Evolutionary conservation across 2,329 filamentous ascomycete genomes (phyloP).

Genomic region (Domatiomyces catenatus): DNA sequence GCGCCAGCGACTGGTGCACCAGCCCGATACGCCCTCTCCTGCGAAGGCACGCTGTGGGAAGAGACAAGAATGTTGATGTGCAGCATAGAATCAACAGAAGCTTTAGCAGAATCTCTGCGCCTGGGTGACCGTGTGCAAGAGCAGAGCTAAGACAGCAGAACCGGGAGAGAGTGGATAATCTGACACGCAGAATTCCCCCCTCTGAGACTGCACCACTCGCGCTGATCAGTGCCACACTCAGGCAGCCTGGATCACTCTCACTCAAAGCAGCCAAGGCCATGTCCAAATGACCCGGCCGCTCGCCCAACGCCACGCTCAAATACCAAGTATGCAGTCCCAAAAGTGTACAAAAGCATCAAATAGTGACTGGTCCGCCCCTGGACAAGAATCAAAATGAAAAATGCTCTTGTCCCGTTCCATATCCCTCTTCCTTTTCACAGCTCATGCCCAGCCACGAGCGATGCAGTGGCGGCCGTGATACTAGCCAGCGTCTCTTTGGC

Average conservation of each 20-base stretch:
- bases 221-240: background rate
- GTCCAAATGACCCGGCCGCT: background rate
- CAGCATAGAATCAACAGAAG: background rate
- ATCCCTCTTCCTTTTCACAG: background rate
- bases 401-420: background rate
- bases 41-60: background rate
- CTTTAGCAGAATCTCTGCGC: background rate
- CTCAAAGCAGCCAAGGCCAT: background rate
- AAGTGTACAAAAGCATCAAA: background rate
- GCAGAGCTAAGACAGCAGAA: background rate
- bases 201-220: background rate
- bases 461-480: background rate
- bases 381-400: background rate
- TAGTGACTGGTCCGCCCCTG: background rate
- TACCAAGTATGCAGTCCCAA: background rate
- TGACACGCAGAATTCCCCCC: background rate
- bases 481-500: conserved; percentile 10
- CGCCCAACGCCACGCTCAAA: conserved; percentile 12
- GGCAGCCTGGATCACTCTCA: background rate
- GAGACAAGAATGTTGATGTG: background rate
- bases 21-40: background rate
- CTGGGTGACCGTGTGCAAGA: background rate
- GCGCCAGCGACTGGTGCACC: too few relatives aligned
- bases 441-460: background rate
- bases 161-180: background rate